A percentile compares a stretch with the other conserved stretches of the same genome.
Conservation (phyloP, 2,329 filamentous ascomycete genomes). For the Clonostachys rhizophaga region DNA sequence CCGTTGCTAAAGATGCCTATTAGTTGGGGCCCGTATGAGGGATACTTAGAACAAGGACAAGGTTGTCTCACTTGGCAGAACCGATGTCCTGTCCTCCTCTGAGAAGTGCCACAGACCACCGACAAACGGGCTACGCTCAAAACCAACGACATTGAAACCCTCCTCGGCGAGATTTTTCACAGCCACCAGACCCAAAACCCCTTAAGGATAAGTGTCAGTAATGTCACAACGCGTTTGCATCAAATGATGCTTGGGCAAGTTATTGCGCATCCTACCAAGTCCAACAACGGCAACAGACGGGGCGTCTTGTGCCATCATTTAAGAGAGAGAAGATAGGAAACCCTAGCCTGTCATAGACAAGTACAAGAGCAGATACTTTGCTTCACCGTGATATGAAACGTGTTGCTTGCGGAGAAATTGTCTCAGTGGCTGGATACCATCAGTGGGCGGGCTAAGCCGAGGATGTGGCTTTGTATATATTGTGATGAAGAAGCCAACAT, state of each 20-base stretch:
- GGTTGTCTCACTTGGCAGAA: slow-evolving; percentile 17
- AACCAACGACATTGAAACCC: slow-evolving; percentile 28
- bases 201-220: background rate
- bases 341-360: too few species aligned
- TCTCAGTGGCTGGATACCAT: too few species aligned
- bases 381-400: too few species aligned
- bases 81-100: slow-evolving; percentile 26
- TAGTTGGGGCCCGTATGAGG: background rate
- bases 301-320: background rate
- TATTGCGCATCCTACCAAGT: background rate
- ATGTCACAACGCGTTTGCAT: background rate
- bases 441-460: too few species aligned
- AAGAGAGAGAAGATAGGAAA: too few species aligned
- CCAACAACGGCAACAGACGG: slow-evolving; percentile 2
- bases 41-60: background rate
- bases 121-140: slow-evolving; percentile 21
- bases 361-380: too few species aligned
- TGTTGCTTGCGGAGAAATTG: too few species aligned
- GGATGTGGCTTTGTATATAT: too few species aligned
- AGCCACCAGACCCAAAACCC: slow-evolving; percentile 1
- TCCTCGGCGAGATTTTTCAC: slow-evolving; percentile 31
- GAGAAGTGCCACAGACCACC: slow-evolving; percentile 38
- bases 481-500: too few species aligned
- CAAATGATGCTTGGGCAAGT: background rate
- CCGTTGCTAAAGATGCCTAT: slow-evolving; percentile 12